Percentiles rank a stretch among this genome's conserved stretches.
These are phyloP conservation scores for Alternaria sp. DNA, from an alignment of 2,329 filamentous ascomycete genomes.

Conservation along the genomic window DNA sequence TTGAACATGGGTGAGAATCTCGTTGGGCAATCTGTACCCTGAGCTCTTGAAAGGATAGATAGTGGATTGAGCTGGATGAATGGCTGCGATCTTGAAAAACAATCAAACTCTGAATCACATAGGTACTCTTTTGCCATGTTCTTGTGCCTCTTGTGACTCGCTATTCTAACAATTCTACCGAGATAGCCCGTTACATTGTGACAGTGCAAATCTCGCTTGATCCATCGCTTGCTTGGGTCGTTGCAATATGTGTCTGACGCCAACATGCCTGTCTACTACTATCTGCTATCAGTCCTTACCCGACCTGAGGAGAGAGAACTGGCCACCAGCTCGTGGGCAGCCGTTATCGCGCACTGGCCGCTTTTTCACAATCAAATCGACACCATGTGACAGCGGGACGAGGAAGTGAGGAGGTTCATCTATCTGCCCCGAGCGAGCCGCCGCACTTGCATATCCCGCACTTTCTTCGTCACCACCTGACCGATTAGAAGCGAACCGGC, in stretches of 20 bases:
- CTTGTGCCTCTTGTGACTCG: not conserved
- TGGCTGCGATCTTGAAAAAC: constrained; percentile 24
- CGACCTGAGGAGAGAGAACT: not conserved
- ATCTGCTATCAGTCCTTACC: not conserved
- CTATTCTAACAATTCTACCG: not conserved
- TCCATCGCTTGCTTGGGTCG: not conserved
- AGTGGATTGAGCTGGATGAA: constrained; percentile 22
- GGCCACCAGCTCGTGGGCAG: constrained; percentile 2
- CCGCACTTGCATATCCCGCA: not conserved
- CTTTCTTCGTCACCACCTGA: not conserved
- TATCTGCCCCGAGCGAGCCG: constrained; percentile 6
- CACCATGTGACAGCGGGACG: constrained; percentile 4
- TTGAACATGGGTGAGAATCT: constrained; percentile 18
- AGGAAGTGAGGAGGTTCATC: constrained; percentile 1
- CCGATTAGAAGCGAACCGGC: not conserved
- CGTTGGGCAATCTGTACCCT: constrained; percentile 13
- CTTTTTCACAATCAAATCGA: not conserved
- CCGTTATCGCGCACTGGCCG: constrained; percentile 4
- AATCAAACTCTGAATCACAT: constrained; percentile 10
- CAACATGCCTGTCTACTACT: constrained; percentile 7
- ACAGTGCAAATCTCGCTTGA: constrained; percentile 9
- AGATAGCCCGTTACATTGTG: not conserved
- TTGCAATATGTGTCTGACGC: constrained; percentile 2
- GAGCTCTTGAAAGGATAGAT: constrained; percentile 22
- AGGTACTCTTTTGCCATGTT: not conserved